These are phyloP conservation scores for Oxytropis ochrocephala DNA, from an alignment of 306 rosid genomes.

Conservation along the genomic window DNA sequence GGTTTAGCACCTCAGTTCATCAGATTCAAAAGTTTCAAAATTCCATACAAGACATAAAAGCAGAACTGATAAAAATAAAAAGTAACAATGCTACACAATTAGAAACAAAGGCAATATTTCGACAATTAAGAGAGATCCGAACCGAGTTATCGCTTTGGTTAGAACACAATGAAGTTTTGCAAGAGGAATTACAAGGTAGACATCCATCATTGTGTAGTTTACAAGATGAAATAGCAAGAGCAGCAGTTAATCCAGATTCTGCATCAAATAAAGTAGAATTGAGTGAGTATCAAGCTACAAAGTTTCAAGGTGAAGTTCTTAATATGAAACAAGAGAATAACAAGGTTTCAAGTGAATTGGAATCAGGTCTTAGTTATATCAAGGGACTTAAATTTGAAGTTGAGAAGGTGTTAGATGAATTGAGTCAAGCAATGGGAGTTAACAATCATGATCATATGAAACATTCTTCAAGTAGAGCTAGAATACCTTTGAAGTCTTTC, in stretches of 20 bases:
- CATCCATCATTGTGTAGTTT: slow-evolving; percentile 50
- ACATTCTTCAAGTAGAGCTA: slow-evolving; percentile 31
- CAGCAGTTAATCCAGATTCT: slow-evolving; percentile 30
- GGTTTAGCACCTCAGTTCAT: slow-evolving; percentile 78
- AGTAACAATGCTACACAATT: slow-evolving; percentile 30
- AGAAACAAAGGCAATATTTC: slow-evolving; percentile 52
- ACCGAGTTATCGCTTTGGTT: slow-evolving; percentile 74
- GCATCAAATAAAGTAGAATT: slow-evolving; percentile 28
- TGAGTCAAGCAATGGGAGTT: slow-evolving; percentile 46
- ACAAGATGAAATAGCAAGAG: slow-evolving; percentile 63
- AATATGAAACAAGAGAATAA: slow-evolving; percentile 78
- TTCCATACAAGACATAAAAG: slow-evolving; percentile 57
- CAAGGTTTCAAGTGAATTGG: slow-evolving; percentile 57
- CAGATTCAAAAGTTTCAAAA: slow-evolving; percentile 75
- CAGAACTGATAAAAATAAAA: slow-evolving; percentile 39
- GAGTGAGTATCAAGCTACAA: slow-evolving; percentile 65
- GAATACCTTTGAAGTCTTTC: slow-evolving; percentile 72
- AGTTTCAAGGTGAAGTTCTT: slow-evolving; percentile 89
- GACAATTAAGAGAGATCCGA: slow-evolving; percentile 75
- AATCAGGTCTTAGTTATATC: slow-evolving; percentile 50
- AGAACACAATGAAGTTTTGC: slow-evolving; percentile 58
- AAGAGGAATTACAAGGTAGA: slow-evolving; percentile 62
- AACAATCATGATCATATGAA: slow-evolving; percentile 21
- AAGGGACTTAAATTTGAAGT: slow-evolving; percentile 42
- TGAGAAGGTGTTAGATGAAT: slow-evolving; percentile 46